Evolutionary conservation across 768 basidiomycete genomes (phyloP).

Genomic region (Trametes coccinea): DNA sequence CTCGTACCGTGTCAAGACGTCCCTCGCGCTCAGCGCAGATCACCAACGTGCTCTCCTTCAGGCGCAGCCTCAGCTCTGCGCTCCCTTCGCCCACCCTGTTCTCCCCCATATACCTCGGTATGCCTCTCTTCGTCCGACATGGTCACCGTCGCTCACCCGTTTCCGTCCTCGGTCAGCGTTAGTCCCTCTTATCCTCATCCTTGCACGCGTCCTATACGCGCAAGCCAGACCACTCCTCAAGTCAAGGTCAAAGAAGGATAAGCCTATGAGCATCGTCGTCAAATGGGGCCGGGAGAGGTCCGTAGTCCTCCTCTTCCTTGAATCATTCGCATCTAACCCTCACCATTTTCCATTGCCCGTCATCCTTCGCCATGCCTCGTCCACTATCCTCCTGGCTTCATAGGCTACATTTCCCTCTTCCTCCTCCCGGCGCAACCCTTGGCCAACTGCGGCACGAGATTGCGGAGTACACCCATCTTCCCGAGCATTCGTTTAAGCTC

Average conservation of each 20-base stretch:
- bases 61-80: constrained; percentile 9
- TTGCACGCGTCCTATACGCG: constrained; percentile 31
- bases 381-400: neutral
- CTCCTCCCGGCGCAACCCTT: constrained; percentile 59
- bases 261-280: constrained; percentile 41
- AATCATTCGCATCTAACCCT: constrained; percentile 4
- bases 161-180: constrained; percentile 11
- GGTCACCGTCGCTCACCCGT: neutral
- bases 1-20: neutral
- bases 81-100: constrained; percentile 20
- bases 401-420: constrained; percentile 55
- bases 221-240: constrained; percentile 28
- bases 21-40: neutral
- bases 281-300: constrained; percentile 53
- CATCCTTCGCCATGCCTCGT: neutral
- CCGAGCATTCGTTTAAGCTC: constrained; percentile 73
- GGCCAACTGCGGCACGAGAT: constrained; percentile 58
- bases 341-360: neutral
- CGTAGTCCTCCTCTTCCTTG: constrained; percentile 10
- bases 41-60: constrained; percentile 9
- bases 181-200: constrained; percentile 32
- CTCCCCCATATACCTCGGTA: constrained; percentile 28
- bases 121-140: too few species aligned
- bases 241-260: constrained; percentile 3
- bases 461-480: constrained; percentile 75